These are phyloP conservation scores for Candida schatavii DNA, from an alignment of 805 yeast species.

Conservation along the genomic window DNA sequence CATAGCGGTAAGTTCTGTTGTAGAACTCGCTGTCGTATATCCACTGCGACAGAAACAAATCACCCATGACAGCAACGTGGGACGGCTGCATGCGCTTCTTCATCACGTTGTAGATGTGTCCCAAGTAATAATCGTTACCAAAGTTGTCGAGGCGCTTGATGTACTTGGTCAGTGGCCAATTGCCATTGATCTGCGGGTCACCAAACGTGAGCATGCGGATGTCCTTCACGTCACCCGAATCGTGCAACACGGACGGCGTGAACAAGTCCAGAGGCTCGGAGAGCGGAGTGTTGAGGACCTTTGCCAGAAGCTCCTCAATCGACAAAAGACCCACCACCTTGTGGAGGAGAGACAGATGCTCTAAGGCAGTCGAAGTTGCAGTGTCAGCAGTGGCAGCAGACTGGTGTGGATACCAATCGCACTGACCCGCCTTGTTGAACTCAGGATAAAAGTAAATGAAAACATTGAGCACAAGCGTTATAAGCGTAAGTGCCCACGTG, in stretches of 20 bases:
- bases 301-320: not conserved
- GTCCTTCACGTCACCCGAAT: constrained; percentile 31
- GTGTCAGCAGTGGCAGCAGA: not conserved
- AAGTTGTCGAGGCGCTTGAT: constrained; percentile 75
- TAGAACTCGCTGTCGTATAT: constrained; percentile 82
- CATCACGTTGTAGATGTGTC: constrained; percentile 76
- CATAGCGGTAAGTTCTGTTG: constrained; percentile 72
- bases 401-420: constrained; percentile 53
- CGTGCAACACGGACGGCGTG: constrained; percentile 7
- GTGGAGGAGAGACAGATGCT: not conserved
- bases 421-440: constrained; percentile 37
- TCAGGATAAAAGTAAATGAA: constrained; percentile 80
- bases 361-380: not conserved
- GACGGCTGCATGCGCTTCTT: constrained; percentile 63
- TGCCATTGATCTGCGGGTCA: constrained; percentile 96
- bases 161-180: constrained; percentile 67
- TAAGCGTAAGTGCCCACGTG: constrained; percentile 26
- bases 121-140: constrained; percentile 88
- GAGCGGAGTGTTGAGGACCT: constrained; percentile 1
- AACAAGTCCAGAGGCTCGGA: not conserved
- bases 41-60: constrained; percentile 93
- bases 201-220: constrained; percentile 81
- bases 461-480: constrained; percentile 50
- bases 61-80: constrained; percentile 89
- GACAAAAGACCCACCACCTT: not conserved